phyloP scores from a whole-genome alignment of 352 stramenopile species.

The Pythium utonaiense region DNA sequence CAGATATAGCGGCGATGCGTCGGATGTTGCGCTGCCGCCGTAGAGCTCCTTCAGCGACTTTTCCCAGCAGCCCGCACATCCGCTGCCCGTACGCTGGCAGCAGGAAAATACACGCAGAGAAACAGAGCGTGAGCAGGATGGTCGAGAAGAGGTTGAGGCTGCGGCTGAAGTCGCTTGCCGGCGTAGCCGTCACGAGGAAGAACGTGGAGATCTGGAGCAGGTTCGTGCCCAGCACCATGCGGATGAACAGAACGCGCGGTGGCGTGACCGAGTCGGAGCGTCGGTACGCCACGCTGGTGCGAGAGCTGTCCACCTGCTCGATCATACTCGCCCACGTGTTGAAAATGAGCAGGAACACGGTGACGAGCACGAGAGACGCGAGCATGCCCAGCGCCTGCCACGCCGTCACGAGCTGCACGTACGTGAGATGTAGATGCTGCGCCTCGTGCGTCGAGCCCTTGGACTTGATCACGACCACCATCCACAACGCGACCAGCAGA shows the following conservation, averaged over 20 bases:
- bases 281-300: conserved; percentile 9
- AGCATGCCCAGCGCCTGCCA: conserved; percentile 51
- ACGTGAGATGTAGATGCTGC: conserved; percentile 50
- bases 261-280: conserved; percentile 21
- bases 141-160: conserved; percentile 48
- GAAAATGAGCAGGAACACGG: conserved; percentile 59
- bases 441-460: conserved; percentile 34
- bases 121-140: conserved; percentile 44
- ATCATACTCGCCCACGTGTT: conserved; percentile 69
- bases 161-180: conserved; percentile 26
- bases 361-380: conserved; percentile 37
- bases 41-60: conserved; percentile 44
- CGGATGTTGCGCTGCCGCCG: conserved; percentile 56
- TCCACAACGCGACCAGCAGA: conserved; percentile 48
- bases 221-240: conserved; percentile 46
- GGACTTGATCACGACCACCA: conserved; percentile 40
- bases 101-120: conserved; percentile 43
- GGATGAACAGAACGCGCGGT: conserved; percentile 50
- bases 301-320: conserved; percentile 38
- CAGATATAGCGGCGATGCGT: conserved; percentile 52
- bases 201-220: conserved; percentile 46
- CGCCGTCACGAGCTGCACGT: conserved; percentile 50
- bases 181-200: conserved; percentile 32
- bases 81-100: conserved; percentile 45
- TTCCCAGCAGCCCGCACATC: conserved; percentile 56